Conservation (phyloP, 139 green algal genomes). For the Chlamydomonas eustigma region DNA sequence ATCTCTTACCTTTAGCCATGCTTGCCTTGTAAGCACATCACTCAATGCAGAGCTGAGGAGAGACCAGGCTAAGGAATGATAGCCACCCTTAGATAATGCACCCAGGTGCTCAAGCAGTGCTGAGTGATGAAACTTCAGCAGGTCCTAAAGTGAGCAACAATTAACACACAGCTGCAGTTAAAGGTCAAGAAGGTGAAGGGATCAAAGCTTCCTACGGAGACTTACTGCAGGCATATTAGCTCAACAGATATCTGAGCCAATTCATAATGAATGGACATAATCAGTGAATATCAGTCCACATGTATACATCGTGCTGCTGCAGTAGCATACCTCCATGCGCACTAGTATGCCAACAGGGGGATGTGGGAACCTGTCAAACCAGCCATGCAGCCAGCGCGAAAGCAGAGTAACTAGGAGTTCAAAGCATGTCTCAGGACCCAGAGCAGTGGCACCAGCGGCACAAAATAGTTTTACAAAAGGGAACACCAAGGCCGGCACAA, state of each 20-base stretch:
- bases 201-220: background rate
- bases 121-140: slow-evolving; percentile 3
- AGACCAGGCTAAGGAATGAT: background rate
- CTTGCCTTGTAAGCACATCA: background rate
- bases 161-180: background rate
- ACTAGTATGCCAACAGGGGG: slow-evolving; percentile 51
- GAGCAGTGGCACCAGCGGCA: slow-evolving; percentile 14
- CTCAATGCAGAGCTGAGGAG: slow-evolving; percentile 1
- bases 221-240: background rate
- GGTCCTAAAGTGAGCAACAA: slow-evolving; percentile 5
- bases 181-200: background rate
- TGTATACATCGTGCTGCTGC: no score
- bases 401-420: slow-evolving; percentile 53
- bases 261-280: slow-evolving; percentile 1
- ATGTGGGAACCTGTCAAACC: slow-evolving; percentile 62
- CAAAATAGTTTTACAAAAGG: slow-evolving; percentile 58
- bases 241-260: background rate
- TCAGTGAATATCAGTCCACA: no score
- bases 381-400: slow-evolving; percentile 42
- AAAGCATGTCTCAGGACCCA: slow-evolving; percentile 32
- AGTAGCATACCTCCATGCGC: slow-evolving; percentile 32
- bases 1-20: slow-evolving; percentile 3
- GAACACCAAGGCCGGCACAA: slow-evolving; percentile 54
- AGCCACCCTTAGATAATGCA: background rate
- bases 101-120: background rate